A percentile compares a stretch with the other conserved stretches of the same genome.
These are phyloP conservation scores for Centella asiatica DNA, from an alignment of 129 eudicot species.

Conservation along the genomic window DNA sequence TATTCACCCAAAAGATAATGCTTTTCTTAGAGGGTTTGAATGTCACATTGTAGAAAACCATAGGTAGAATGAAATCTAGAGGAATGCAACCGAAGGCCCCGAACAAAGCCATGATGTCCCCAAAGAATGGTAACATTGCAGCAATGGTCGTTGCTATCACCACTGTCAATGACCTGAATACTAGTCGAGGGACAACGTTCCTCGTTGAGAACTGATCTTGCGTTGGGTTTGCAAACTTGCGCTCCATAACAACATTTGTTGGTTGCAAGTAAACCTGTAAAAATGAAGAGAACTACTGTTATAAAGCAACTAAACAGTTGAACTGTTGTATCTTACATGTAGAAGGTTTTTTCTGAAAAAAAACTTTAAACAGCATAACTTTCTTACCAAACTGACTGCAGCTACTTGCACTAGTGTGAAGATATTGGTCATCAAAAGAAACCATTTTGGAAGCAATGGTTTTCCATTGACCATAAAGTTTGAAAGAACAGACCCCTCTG, in stretches of 20 bases:
- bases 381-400: conserved; percentile 44
- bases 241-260: conserved; percentile 54
- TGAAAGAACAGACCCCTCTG: conserved; percentile 41
- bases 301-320: too few species aligned
- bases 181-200: conserved; percentile 48
- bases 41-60: conserved; percentile 66
- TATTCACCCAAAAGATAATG: conserved; percentile 41
- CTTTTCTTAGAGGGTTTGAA: conserved; percentile 55
- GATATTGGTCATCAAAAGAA: conserved; percentile 45
- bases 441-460: conserved; percentile 62
- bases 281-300: too few species aligned
- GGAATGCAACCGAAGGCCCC: conserved; percentile 86
- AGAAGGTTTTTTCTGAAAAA: not conserved
- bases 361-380: not conserved
- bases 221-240: conserved; percentile 50
- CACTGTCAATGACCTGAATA: conserved; percentile 55
- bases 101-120: conserved; percentile 65
- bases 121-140: conserved; percentile 83
- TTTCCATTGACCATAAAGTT: conserved; percentile 44
- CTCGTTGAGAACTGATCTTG: conserved; percentile 44
- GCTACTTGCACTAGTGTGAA: conserved; percentile 53
- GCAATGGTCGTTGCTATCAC: conserved; percentile 48
- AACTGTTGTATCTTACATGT: too few species aligned
- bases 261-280: conserved; percentile 74
- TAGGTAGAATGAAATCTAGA: conserved; percentile 66